Conservation (phyloP, 768 basidiomycete species). For the Lactifluus piperatus region DNA sequence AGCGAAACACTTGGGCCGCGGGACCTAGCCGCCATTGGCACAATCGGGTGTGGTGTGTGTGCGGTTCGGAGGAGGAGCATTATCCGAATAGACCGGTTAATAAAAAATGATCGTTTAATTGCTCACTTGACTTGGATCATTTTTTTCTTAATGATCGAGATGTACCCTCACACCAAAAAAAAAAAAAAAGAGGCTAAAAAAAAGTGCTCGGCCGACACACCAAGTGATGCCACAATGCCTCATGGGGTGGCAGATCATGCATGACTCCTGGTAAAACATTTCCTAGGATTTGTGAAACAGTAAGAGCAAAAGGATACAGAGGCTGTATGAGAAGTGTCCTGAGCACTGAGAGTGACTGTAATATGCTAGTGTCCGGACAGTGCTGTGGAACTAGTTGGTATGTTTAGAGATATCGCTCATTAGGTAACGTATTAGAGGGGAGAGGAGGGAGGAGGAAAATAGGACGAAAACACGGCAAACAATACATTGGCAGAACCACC, state of each 20-base stretch:
- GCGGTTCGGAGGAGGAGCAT: not conserved
- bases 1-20: slow-evolving; percentile 1
- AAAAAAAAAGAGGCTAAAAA: not conserved
- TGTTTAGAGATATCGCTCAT: slow-evolving; percentile 14
- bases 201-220: not conserved
- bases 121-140: not conserved
- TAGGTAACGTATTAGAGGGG: slow-evolving; percentile 12
- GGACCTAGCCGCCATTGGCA: not conserved
- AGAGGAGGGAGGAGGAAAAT: too few species aligned
- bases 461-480: too few species aligned
- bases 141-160: slow-evolving; percentile 6
- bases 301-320: slow-evolving; percentile 7
- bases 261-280: not conserved
- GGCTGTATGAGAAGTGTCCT: slow-evolving; percentile 1
- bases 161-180: not conserved
- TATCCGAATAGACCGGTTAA: not conserved
- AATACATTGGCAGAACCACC: too few species aligned
- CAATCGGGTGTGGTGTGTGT: not conserved
- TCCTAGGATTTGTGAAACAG: slow-evolving; percentile 3
- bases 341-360: not conserved
- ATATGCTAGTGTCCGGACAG: slow-evolving; percentile 14
- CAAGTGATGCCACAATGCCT: not conserved
- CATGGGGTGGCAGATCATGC: not conserved
- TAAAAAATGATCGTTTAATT: not conserved
- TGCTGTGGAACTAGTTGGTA: slow-evolving; percentile 9